Base-by-base conservation (phyloP, 352 stramenopile genomes). In the Phytopythium chamaehyphon region DNA sequence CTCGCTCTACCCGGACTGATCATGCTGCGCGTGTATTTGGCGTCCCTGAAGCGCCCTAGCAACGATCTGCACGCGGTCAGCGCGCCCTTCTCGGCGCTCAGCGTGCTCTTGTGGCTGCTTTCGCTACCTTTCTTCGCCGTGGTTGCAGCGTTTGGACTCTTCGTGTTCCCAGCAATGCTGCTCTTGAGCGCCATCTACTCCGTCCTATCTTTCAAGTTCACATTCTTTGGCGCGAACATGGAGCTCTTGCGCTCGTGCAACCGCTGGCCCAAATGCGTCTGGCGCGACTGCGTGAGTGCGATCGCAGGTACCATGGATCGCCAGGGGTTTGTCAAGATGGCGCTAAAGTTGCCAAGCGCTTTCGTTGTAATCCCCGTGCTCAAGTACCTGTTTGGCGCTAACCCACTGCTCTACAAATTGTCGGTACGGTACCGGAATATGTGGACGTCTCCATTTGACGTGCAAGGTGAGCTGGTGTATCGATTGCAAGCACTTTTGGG, bases 311-410 rank as follows among this genome's bases (percentile, higher is more conserved):
- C 55, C 11, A 72, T 77, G 57, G 54, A 73, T 11, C 53, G 68
- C 42, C 68, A 77, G 47, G 68, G 68, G 1, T 69, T 71, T 47
- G 48, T n/a, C 16, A 68, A 64, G 47, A 64, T 77, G 36, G 52
- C 36, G 6, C 23, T 77, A 8, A 66, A 71, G 23, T 64, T 77
- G 22, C 68, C 68, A 24, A 66, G 55, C 10, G 55, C 62, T 2
- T 26, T 70, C 40, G 55, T 77, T 24, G 43, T 71, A 15, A 50
- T 66, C 1, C 68, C 68, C n/a, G 39, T 77, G 7, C 46, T 77
- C 18, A 77, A 77, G 48, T 73, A 73, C 57, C 52, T 77, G 24
- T 62, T 77, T 26, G 64, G 62, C 14, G 67, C 58, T 40, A 77
- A 77, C 47, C 68, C 68, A 28, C 36, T 77, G 14, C 49, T 77